A percentile compares a stretch with the other conserved stretches of the same genome.
These are phyloP conservation scores for Fusarium nurragi DNA, from an alignment of 2,329 filamentous ascomycete genomes.

Conservation along the genomic window DNA sequence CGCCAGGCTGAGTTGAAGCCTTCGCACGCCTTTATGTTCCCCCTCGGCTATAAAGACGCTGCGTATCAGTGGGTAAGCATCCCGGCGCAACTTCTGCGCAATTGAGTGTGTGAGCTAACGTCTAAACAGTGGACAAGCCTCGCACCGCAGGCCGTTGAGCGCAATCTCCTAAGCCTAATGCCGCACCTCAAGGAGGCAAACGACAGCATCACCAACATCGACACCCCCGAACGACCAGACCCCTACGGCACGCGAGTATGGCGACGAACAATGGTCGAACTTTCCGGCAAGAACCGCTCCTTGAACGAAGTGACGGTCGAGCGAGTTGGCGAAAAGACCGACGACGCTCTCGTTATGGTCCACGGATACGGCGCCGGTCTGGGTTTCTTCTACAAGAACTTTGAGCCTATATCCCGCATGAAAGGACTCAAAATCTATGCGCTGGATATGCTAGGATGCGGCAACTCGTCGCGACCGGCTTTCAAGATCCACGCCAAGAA, in stretches of 20 bases:
- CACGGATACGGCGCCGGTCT: conserved; percentile 97
- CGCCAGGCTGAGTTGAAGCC: conserved; percentile 45
- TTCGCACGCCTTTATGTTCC: conserved; percentile 68
- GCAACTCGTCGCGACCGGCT: conserved; percentile 81
- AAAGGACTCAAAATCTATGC: conserved; percentile 90
- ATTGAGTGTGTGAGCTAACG: not conserved
- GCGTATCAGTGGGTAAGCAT: conserved; percentile 84
- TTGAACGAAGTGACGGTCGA: conserved; percentile 95
- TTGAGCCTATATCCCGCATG: conserved; percentile 82
- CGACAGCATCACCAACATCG: conserved; percentile 66
- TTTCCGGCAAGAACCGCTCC: conserved; percentile 85
- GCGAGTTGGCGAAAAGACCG: conserved; percentile 77
- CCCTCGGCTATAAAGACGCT: conserved; percentile 89
- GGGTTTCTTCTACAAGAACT: conserved; percentile 99
- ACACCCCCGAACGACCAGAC: conserved; percentile 65
- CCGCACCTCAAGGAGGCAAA: conserved; percentile 82
- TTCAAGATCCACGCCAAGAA: conserved; percentile 89
- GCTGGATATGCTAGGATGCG: conserved; percentile 95
- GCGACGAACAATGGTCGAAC: conserved; percentile 83
- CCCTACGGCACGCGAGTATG: conserved; percentile 87
- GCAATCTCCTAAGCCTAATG: conserved; percentile 85
- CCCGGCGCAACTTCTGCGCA: not conserved
- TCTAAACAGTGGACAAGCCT: conserved; percentile 78
- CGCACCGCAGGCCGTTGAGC: conserved; percentile 85
- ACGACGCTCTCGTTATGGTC: conserved; percentile 92